These are phyloP conservation scores for Chytridium lagenaria DNA, from an alignment of 371 early-diverging fungal genomes.

Conservation along the genomic window DNA sequence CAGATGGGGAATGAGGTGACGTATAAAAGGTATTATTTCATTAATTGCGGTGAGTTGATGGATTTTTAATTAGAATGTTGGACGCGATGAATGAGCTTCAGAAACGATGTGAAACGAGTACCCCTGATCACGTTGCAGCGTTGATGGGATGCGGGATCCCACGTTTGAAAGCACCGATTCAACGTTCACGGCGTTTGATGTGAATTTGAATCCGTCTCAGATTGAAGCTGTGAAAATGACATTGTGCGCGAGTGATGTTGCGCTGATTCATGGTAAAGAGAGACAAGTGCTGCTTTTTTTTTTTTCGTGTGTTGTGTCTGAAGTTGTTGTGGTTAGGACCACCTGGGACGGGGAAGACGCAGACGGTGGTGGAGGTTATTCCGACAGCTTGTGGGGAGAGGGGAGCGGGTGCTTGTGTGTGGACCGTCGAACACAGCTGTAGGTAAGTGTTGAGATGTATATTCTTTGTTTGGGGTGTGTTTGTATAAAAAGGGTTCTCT, in stretches of 20 bases:
- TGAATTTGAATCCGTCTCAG: constrained; percentile 75
- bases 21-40: constrained; percentile 56
- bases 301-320: constrained; percentile 36
- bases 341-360: constrained; percentile 88
- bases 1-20: constrained; percentile 68
- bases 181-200: constrained; percentile 60
- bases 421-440: constrained; percentile 95
- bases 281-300: constrained; percentile 72
- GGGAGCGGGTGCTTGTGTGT: constrained; percentile 84
- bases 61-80: constrained; percentile 44
- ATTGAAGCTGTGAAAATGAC: constrained; percentile 75
- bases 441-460: too few relatives aligned
- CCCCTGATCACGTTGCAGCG: constrained; percentile 49
- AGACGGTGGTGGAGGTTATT: constrained; percentile 89
- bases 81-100: constrained; percentile 50
- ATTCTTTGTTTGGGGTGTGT: too few relatives aligned
- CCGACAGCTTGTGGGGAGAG: constrained; percentile 71
- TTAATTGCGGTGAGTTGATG: neutral
- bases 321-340: constrained; percentile 21
- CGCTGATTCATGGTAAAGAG: constrained; percentile 68
- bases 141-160: constrained; percentile 36
- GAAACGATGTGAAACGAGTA: constrained; percentile 24
- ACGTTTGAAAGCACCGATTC: constrained; percentile 31
- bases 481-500: too few relatives aligned
- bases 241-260: constrained; percentile 68